Percentiles rank a stretch among this genome's conserved stretches.
phyloP scores from a whole-genome alignment of 1,284 basidiomycete genomes.

The Pyrrhoderma noxium region DNA sequence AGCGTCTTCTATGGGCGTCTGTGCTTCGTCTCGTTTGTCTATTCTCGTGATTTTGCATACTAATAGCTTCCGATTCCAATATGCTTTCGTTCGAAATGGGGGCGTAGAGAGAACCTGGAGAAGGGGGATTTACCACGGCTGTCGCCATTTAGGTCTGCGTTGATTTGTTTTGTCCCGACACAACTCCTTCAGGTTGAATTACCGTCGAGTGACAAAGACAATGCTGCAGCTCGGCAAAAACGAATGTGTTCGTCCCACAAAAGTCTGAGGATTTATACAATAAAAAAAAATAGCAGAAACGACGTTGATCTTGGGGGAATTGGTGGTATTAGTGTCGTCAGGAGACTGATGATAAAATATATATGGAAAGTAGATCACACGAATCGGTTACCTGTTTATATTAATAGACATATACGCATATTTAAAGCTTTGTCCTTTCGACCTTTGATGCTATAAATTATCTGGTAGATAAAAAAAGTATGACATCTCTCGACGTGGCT shows the following conservation, averaged over 20 bases:
- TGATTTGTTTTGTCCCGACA: too few species aligned
- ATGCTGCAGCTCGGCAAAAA: too few species aligned
- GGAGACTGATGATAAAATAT: neutral
- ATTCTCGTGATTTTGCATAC: neutral
- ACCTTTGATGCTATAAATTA: too few species aligned
- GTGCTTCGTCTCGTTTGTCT: neutral
- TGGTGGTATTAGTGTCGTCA: neutral
- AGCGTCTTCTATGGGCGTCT: conserved; percentile 4
- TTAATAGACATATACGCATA: too few species aligned
- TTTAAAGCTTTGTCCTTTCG: too few species aligned
- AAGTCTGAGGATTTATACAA: too few species aligned
- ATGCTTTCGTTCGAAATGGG: conserved; percentile 5
- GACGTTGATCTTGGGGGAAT: neutral
- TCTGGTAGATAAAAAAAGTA: conserved; percentile 22
- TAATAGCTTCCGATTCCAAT: too few species aligned
- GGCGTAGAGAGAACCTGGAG: conserved; percentile 1
- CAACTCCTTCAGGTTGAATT: neutral
- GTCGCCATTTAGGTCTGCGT: conserved; percentile 1
- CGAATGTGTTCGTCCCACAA: too few species aligned
- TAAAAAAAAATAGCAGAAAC: neutral
- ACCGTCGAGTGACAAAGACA: too few species aligned
- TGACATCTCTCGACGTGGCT: conserved; percentile 63
- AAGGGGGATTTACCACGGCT: conserved; percentile 1
- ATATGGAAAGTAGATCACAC: neutral
- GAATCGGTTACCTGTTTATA: too few species aligned